Evolutionary conservation across 768 basidiomycete species (phyloP).

Genomic region (Leccinum imitatum): DNA sequence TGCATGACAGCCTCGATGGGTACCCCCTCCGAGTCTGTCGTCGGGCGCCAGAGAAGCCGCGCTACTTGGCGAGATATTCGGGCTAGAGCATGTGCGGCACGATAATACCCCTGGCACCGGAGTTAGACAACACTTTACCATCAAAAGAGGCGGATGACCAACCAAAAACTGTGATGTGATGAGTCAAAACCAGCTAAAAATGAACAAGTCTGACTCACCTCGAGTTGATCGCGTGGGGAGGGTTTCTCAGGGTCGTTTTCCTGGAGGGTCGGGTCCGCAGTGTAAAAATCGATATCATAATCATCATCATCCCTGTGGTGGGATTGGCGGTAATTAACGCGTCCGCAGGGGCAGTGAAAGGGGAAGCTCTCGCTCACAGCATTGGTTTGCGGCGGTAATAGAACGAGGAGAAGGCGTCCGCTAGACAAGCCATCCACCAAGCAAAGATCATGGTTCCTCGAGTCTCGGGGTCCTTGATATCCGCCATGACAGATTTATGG

Average conservation of each 20-base stretch:
- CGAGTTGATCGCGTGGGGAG: constrained; percentile 75
- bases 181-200: constrained; percentile 6
- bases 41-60: constrained; percentile 76
- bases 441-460: constrained; percentile 87
- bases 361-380: constrained; percentile 42
- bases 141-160: constrained; percentile 29
- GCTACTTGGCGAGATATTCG: constrained; percentile 82
- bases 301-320: constrained; percentile 70
- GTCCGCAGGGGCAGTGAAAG: constrained; percentile 5
- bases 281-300: constrained; percentile 88
- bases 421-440: constrained; percentile 91
- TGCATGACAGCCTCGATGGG: constrained; percentile 59
- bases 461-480: constrained; percentile 70
- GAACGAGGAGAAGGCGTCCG: constrained; percentile 79
- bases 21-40: constrained; percentile 75
- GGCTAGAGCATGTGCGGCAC: constrained; percentile 80
- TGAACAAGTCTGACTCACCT: constrained; percentile 45
- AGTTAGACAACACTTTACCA: constrained; percentile 12
- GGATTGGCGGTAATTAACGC: constrained; percentile 24
- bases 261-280: constrained; percentile 57
- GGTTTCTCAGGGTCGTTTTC: constrained; percentile 53
- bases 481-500: constrained; percentile 74
- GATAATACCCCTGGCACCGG: constrained; percentile 69
- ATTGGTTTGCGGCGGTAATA: constrained; percentile 86
- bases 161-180: constrained; percentile 59